A percentile compares a stretch with the other conserved stretches of the same genome.
Evolutionary conservation across 1,284 basidiomycete species (phyloP).

Genomic region (Grifola frondosa): DNA sequence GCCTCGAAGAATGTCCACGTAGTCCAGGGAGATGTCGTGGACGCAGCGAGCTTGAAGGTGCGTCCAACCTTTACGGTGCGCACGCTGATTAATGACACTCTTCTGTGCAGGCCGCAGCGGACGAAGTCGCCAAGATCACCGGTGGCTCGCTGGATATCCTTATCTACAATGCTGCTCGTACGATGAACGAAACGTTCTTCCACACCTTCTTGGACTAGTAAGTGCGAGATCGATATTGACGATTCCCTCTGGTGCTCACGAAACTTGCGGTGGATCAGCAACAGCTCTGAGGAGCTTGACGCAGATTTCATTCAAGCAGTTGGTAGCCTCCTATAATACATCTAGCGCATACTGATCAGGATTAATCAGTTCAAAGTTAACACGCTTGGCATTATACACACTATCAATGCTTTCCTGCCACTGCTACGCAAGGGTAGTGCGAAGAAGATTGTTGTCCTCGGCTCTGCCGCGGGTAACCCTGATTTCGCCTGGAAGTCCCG

Average conservation of each 20-base stretch:
- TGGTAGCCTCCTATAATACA: no score
- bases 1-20: conserved; percentile 24
- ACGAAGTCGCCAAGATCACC: conserved; percentile 19
- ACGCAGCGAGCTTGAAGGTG: conserved; percentile 23
- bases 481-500: conserved; percentile 23
- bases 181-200: conserved; percentile 2
- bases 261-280: conserved; percentile 7
- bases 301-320: conserved; percentile 14
- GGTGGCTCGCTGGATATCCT: conserved; percentile 32
- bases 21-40: conserved; percentile 25
- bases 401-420: conserved; percentile 38
- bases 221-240: neutral
- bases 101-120: conserved; percentile 8
- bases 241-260: neutral
- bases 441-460: conserved; percentile 41
- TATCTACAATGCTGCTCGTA: conserved; percentile 30
- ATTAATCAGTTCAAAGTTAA: conserved; percentile 33
- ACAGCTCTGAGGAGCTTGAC: conserved; percentile 15
- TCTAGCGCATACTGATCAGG: no score
- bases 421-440: conserved; percentile 35
- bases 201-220: conserved; percentile 14
- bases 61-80: neutral
- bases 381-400: conserved; percentile 38
- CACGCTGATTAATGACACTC: neutral
- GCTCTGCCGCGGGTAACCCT: conserved; percentile 31